Evolutionary conservation across 164 flowering plant genomes (phyloP).

Genomic region (Pachysandra terminalis): DNA sequence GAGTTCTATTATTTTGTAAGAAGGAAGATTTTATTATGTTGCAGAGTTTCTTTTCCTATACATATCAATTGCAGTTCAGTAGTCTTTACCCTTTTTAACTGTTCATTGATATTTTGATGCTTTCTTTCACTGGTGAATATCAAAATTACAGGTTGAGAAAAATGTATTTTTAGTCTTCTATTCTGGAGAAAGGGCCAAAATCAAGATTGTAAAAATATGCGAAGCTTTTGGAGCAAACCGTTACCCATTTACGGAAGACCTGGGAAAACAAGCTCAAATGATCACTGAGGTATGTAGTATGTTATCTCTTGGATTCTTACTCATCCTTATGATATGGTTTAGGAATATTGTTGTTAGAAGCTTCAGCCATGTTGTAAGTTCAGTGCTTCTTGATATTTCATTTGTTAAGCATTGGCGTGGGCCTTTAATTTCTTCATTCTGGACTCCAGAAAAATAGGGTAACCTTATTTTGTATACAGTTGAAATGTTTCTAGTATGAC

Average conservation of each 20-base stretch:
- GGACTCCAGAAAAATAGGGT: no score
- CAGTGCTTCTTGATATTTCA: no score
- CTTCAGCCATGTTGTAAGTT: not conserved
- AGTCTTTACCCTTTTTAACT: not conserved
- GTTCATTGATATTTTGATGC: not conserved
- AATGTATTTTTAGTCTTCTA: constrained; percentile 89
- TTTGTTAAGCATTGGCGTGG: no score
- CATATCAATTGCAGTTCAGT: no score
- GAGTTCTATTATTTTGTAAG: no score
- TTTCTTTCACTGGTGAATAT: constrained; percentile 13
- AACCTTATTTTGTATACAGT: no score
- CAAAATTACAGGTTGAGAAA: constrained; percentile 68
- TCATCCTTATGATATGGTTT: not conserved
- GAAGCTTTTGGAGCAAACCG: constrained; percentile 98
- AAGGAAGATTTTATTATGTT: no score
- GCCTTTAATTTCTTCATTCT: no score
- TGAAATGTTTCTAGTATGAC: no score
- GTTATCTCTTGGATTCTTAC: constrained; percentile 4
- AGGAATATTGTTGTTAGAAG: not conserved
- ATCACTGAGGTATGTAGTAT: constrained; percentile 57
- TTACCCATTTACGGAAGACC: constrained; percentile 75
- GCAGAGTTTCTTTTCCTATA: not conserved
- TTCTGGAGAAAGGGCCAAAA: constrained; percentile 88
- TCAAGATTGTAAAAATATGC: constrained; percentile 80
- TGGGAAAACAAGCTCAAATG: constrained; percentile 59